Evolutionary conservation across 2,329 filamentous ascomycete species (phyloP).

Genomic region (Pseudogymnoascus sp.): DNA sequence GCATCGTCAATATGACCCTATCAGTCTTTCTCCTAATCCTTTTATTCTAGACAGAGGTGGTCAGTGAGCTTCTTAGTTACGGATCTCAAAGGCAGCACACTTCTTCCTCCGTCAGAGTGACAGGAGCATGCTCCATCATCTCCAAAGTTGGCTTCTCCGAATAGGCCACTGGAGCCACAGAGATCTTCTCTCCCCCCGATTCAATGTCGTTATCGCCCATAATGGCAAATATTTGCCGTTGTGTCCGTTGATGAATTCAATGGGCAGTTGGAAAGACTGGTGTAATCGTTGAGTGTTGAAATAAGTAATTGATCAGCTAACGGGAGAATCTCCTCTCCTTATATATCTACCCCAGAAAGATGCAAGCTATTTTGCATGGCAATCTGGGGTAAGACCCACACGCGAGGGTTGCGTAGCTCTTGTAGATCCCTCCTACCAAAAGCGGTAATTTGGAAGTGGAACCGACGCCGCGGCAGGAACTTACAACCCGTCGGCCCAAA

Average conservation of each 20-base stretch:
- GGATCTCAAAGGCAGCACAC: background rate
- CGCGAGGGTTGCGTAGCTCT: background rate
- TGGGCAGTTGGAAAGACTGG: background rate
- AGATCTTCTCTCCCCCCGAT: background rate
- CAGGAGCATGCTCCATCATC: background rate
- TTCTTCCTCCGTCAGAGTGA: slow-evolving; percentile 11
- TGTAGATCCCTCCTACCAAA: background rate
- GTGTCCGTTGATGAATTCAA: background rate
- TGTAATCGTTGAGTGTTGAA: background rate
- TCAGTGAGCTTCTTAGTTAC: background rate
- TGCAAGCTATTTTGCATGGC: background rate
- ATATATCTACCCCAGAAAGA: slow-evolving; percentile 7
- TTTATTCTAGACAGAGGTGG: slow-evolving; percentile 13
- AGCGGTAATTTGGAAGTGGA: slow-evolving; percentile 6
- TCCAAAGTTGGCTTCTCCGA: background rate
- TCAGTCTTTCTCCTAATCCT: slow-evolving; percentile 35
- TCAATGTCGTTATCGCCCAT: slow-evolving; percentile 1
- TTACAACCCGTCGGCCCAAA: background rate
- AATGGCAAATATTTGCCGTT: background rate
- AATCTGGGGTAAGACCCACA: slow-evolving; percentile 6
- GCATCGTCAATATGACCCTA: slow-evolving; percentile 40
- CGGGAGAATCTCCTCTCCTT: background rate
- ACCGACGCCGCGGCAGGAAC: background rate
- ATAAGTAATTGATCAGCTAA: background rate
- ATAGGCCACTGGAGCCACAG: background rate